phyloP scores from a whole-genome alignment of 495 filamentous ascomycete species.

The Extremus antarcticus region DNA sequence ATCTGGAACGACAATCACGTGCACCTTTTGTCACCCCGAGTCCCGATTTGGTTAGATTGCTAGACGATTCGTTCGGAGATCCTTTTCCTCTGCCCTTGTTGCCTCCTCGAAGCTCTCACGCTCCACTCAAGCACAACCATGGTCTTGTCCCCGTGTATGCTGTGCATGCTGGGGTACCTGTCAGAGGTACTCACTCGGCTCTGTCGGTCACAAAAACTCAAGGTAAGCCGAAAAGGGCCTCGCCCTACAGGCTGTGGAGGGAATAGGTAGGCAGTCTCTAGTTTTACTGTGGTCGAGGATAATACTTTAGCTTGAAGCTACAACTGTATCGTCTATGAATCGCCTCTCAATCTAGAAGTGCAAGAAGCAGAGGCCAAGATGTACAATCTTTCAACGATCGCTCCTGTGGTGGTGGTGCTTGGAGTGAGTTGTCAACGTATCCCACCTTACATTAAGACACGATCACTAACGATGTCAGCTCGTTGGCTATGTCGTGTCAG shows the following conservation, averaged over 20 bases:
- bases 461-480: slow-evolving; percentile 3
- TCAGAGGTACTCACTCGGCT: background rate
- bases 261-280: slow-evolving; percentile 6
- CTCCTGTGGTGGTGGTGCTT: slow-evolving; percentile 1
- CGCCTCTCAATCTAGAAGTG: no score
- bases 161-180: background rate
- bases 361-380: background rate
- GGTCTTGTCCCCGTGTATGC: background rate
- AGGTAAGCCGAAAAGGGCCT: background rate
- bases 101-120: background rate
- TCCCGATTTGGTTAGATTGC: background rate
- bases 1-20: background rate
- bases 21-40: no score
- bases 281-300: background rate
- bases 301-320: background rate
- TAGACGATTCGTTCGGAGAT: background rate
- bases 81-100: background rate
- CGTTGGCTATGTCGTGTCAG: slow-evolving; percentile 3
- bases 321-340: no score
- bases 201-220: background rate
- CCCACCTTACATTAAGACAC: background rate
- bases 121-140: background rate
- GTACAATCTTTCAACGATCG: slow-evolving; percentile 6
- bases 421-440: background rate
- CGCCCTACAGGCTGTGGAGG: slow-evolving; percentile 1